A percentile compares a stretch with the other conserved stretches of the same genome.
Evolutionary conservation across 2,329 filamentous ascomycete genomes (phyloP).

Genomic region (Phyllosticta capitalensis): DNA sequence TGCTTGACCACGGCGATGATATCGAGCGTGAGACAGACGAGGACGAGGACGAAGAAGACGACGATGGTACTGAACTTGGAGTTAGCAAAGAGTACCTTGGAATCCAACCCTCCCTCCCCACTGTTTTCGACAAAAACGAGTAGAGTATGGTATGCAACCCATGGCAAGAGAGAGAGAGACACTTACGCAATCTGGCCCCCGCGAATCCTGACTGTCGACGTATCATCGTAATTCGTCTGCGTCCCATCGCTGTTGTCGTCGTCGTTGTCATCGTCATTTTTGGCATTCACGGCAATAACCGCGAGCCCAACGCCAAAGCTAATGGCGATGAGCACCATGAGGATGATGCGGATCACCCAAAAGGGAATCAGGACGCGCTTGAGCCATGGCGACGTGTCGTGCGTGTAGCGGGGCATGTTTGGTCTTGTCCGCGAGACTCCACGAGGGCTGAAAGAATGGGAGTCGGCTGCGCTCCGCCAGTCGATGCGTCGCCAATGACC

Average conservation of each 20-base stretch:
- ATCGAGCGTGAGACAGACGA: constrained; percentile 26
- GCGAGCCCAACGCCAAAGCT: constrained; percentile 16
- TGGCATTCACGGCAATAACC: neutral
- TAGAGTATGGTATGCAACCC: too few species aligned
- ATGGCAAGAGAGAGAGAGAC: too few species aligned
- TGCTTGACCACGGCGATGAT: constrained; percentile 26
- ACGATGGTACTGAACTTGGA: constrained; percentile 18
- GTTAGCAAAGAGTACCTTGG: too few species aligned
- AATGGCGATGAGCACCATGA: constrained; percentile 25
- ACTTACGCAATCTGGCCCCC: neutral
- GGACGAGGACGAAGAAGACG: constrained; percentile 24
- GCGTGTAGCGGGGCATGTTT: constrained; percentile 5
- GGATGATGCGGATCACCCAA: constrained; percentile 24
- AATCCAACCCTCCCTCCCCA: too few species aligned
- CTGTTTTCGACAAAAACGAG: too few species aligned
- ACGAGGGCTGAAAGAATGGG: neutral
- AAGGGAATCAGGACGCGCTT: constrained; percentile 30
- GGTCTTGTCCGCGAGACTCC: neutral
- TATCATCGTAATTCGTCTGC: neutral
- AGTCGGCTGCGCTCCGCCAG: neutral
- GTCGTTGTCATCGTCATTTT: neutral
- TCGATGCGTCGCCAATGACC: too few species aligned
- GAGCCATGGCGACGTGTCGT: constrained; percentile 20
- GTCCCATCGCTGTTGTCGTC: neutral
- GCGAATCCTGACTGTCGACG: neutral